A percentile compares a stretch with the other conserved stretches of the same genome.
Evolutionary conservation across 768 basidiomycete genomes (phyloP).

Genomic region (Tephrocybe sp.): DNA sequence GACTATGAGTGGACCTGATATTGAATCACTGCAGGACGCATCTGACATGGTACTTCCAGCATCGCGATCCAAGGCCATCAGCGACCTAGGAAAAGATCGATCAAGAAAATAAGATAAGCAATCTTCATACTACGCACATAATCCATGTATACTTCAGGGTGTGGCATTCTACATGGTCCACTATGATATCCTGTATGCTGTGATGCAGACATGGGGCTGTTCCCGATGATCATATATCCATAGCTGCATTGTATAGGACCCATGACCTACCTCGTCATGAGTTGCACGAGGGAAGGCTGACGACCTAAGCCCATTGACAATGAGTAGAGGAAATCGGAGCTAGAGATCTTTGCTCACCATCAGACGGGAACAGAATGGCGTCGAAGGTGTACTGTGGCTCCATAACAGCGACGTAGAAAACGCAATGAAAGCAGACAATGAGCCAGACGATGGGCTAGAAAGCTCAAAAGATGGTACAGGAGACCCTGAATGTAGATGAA

Average conservation of each 20-base stretch:
- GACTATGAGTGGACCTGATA: background rate
- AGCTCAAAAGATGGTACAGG: too few relatives aligned
- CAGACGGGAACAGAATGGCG: conserved; percentile 76
- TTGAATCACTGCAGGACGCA: background rate
- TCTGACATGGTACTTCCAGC: conserved; percentile 71
- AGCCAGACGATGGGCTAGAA: conserved; percentile 1
- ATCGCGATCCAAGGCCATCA: conserved; percentile 61
- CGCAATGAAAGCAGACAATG: conserved; percentile 1
- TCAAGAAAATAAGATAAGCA: conserved; percentile 1
- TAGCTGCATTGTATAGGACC: conserved; percentile 8
- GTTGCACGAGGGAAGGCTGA: conserved; percentile 65
- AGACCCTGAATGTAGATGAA: conserved; percentile 7
- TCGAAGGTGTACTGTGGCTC: conserved; percentile 63
- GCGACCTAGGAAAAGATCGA: conserved; percentile 45
- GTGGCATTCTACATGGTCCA: conserved; percentile 63
- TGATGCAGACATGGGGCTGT: conserved; percentile 41
- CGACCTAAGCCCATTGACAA: conserved; percentile 43
- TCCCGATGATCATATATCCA: conserved; percentile 4
- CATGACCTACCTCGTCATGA: conserved; percentile 65
- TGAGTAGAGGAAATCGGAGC: conserved; percentile 1
- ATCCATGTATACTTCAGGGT: conserved; percentile 85
- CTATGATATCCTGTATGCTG: conserved; percentile 43
- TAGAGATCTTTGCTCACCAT: conserved; percentile 37
- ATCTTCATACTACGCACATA: conserved; percentile 40
- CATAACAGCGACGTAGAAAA: conserved; percentile 35